Evolutionary conservation across 768 basidiomycete genomes (phyloP).

Genomic region (Termitomyces sp.): DNA sequence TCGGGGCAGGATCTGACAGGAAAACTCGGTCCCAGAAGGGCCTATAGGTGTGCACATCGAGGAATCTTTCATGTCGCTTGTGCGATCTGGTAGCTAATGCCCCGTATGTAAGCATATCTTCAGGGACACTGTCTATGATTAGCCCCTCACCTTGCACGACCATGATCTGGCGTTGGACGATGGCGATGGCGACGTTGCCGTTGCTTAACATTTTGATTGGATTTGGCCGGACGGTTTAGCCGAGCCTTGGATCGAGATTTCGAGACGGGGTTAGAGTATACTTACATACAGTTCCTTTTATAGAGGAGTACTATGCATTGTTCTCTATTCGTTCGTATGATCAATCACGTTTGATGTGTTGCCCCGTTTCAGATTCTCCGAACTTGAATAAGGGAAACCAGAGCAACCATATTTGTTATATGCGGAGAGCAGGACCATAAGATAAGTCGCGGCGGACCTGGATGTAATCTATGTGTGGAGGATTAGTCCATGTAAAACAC

Average conservation of each 20-base stretch:
- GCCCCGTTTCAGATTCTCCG: background rate
- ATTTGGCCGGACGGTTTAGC: background rate
- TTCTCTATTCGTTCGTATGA: background rate
- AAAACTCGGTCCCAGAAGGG: slow-evolving; percentile 65
- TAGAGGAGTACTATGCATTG: background rate
- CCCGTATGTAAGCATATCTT: background rate
- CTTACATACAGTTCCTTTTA: background rate
- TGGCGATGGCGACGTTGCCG: slow-evolving; percentile 61
- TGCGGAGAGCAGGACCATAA: background rate
- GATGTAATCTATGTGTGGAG: too few relatives aligned
- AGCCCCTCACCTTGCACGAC: slow-evolving; percentile 55
- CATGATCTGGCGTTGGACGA: slow-evolving; percentile 64
- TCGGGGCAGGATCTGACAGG: slow-evolving; percentile 51
- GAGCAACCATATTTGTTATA: background rate
- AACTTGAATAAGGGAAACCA: slow-evolving; percentile 6
- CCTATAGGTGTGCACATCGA: slow-evolving; percentile 61
- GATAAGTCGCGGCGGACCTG: background rate
- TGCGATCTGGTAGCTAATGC: slow-evolving; percentile 50
- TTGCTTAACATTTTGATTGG: slow-evolving; percentile 37
- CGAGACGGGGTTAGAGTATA: too few relatives aligned
- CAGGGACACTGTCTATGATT: background rate
- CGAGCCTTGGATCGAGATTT: background rate
- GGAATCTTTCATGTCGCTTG: slow-evolving; percentile 44
- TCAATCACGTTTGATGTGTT: background rate
- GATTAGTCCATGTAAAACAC: background rate